Percentiles rank a stretch among this genome's conserved stretches.
Evolutionary conservation across 83 land plant genomes (phyloP).

Genomic region (Larix sibirica): DNA sequence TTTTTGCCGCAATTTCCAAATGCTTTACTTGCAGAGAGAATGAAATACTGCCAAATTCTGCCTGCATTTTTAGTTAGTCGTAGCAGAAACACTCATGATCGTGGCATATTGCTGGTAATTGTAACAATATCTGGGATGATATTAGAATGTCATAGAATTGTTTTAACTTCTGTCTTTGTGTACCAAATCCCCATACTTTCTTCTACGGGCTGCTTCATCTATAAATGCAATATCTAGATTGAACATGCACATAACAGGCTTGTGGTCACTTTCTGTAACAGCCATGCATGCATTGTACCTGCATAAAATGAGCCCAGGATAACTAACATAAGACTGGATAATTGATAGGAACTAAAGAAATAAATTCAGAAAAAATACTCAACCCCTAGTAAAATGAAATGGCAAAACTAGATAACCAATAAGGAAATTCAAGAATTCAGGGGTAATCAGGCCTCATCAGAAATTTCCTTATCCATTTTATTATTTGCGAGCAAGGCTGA

Average conservation of each 20-base stretch:
- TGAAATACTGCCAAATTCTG: slow-evolving; percentile 13
- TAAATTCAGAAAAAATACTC: background rate
- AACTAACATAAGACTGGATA: background rate
- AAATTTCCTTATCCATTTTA: too few species aligned
- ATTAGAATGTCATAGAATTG: slow-evolving; percentile 17
- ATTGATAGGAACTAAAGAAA: background rate
- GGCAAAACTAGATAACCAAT: background rate
- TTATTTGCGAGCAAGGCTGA: too few species aligned
- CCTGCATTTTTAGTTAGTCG: slow-evolving; percentile 20
- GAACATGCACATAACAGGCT: slow-evolving; percentile 47
- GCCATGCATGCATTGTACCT: slow-evolving; percentile 53
- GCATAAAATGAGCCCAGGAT: background rate
- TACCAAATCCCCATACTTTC: slow-evolving; percentile 39
- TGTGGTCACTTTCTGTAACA: slow-evolving; percentile 49
- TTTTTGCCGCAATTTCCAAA: slow-evolving; percentile 32
- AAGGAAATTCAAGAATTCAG: background rate
- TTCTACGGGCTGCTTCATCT: slow-evolving; percentile 57
- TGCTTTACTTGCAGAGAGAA: slow-evolving; percentile 34
- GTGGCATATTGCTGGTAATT: slow-evolving; percentile 19
- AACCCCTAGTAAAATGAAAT: background rate
- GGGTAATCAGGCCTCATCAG: too few species aligned
- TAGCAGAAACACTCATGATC: slow-evolving; percentile 18
- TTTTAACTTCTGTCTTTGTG: slow-evolving; percentile 18
- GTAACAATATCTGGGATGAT: slow-evolving; percentile 28
- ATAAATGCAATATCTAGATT: slow-evolving; percentile 38